Conservation (phyloP, 116 monocot genomes). For the Posidonia oceanica region DNA sequence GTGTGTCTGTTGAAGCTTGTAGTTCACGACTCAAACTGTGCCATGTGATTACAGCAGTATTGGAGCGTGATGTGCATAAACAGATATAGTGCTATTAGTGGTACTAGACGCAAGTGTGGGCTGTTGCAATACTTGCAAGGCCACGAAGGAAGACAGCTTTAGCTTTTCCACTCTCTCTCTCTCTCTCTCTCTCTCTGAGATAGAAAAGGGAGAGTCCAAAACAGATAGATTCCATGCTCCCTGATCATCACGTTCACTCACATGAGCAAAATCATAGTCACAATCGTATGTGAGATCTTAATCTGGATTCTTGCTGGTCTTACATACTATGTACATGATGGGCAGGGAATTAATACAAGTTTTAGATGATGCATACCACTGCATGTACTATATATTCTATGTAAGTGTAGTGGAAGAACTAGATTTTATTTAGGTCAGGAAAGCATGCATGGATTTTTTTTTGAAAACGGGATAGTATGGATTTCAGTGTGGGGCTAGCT, state of each 20-base stretch:
- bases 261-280: constrained; percentile 7
- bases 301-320: too few species aligned
- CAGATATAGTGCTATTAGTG: background rate
- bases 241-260: constrained; percentile 6
- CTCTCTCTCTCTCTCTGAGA: background rate
- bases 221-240: constrained; percentile 6
- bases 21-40: constrained; percentile 5
- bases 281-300: too few species aligned
- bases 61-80: background rate
- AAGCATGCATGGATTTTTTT: background rate
- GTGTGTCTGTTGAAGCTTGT: constrained; percentile 8
- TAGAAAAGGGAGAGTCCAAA: background rate
- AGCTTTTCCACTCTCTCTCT: constrained; percentile 1
- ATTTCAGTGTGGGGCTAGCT: background rate
- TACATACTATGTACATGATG: too few species aligned
- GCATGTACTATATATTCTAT: too few species aligned
- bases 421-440: too few species aligned
- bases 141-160: constrained; percentile 12
- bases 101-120: too few species aligned
- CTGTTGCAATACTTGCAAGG: background rate
- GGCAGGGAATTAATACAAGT: too few species aligned
- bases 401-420: too few species aligned
- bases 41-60: background rate
- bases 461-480: background rate
- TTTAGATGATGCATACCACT: too few species aligned